These are phyloP conservation scores for sorghum (Sorghum bicolor) DNA, from an alignment of 176 grass and related monocot genomes.

Conservation along the genomic window Sorghum_bicolor_NCBIv3 NC_012878.2:10331501-10332000, in stretches of 20 bases:
- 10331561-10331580: slow-evolving; percentile 99
- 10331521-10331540: slow-evolving; percentile 95
- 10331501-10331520: slow-evolving; percentile 59
- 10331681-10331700: slow-evolving; percentile 99
- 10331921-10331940: not conserved
- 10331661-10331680: slow-evolving; percentile 90
- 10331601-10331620: slow-evolving; percentile 92
- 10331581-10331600: slow-evolving; percentile 99
- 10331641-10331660: slow-evolving; percentile 91
- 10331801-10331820: slow-evolving; percentile 3
- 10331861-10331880: slow-evolving; percentile 86
- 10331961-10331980: slow-evolving; percentile 40
- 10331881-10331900: slow-evolving; percentile 53
- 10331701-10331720: slow-evolving; percentile 97
- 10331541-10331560: slow-evolving; percentile 94
- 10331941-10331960: slow-evolving; percentile 33
- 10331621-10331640: slow-evolving; percentile 87
- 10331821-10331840: slow-evolving; percentile 61
- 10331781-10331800: not conserved
- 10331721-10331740: slow-evolving; percentile 84
- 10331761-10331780: too few relatives aligned
- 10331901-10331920: not conserved
- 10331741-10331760: not conserved
- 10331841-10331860: slow-evolving; percentile 99
- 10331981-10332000: slow-evolving; percentile 53